Conservation (phyloP, 495 filamentous ascomycete genomes). For the Aspergillus leporis region DNA sequence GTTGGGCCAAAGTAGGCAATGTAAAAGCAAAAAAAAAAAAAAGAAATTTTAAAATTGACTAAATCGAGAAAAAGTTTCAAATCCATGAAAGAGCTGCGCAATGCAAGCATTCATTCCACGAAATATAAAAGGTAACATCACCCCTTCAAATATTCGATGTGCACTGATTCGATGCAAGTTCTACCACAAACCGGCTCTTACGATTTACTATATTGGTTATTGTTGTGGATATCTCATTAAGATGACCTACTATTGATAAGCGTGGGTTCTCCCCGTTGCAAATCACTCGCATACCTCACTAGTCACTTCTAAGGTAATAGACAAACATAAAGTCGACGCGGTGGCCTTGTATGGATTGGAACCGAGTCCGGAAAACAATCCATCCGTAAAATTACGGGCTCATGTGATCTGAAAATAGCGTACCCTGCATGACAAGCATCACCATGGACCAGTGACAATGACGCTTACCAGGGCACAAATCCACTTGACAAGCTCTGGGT, state of each 20-base stretch:
- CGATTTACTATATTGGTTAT: background rate
- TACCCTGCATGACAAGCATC: constrained; percentile 11
- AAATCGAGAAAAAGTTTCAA: background rate
- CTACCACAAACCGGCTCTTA: too few species aligned
- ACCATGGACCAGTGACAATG: constrained; percentile 6
- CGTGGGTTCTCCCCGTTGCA: background rate
- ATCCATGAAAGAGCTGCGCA: too few species aligned
- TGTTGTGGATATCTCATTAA: background rate
- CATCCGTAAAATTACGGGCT: constrained; percentile 9
- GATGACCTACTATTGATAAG: background rate
- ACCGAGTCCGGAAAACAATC: constrained; percentile 1
- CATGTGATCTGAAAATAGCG: constrained; percentile 12
- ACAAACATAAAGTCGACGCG: constrained; percentile 3
- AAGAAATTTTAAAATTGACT: background rate
- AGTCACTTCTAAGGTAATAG: background rate
- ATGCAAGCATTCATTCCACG: background rate
- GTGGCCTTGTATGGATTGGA: background rate
- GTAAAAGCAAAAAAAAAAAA: background rate
- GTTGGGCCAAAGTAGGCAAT: background rate
- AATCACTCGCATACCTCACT: background rate
- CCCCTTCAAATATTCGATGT: background rate
- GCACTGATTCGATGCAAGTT: background rate
- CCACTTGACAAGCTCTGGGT: background rate
- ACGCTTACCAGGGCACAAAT: background rate
- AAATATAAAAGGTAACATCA: background rate